Conservation (phyloP, 257 asterid genomes). For the Cruciata laevipes region DNA sequence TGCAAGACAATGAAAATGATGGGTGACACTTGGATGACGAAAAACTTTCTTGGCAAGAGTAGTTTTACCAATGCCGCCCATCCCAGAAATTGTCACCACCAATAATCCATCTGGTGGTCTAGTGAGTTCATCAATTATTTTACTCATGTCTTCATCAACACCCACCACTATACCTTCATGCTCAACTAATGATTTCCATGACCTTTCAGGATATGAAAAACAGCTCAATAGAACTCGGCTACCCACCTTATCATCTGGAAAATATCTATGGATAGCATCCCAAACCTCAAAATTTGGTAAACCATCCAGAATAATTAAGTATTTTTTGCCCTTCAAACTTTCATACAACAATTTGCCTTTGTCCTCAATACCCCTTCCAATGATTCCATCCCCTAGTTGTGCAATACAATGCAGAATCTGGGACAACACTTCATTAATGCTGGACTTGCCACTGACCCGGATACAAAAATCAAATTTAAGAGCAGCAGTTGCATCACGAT, state of each 20-base stretch:
- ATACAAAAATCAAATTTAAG: background rate
- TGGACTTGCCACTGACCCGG: background rate
- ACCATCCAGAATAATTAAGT: background rate
- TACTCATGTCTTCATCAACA: background rate
- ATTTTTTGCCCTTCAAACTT: no score
- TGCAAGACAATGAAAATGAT: background rate
- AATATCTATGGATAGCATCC: background rate
- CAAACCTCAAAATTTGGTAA: background rate
- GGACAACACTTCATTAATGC: background rate
- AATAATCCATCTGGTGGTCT: background rate
- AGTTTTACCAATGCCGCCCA: background rate
- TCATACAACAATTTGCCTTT: no score
- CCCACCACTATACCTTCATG: background rate
- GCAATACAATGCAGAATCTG: background rate
- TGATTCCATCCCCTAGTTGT: background rate
- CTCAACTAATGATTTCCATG: no score
- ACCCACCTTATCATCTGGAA: background rate
- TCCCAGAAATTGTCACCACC: background rate
- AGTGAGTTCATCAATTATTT: conserved; percentile 1
- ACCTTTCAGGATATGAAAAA: background rate
- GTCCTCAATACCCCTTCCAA: background rate
- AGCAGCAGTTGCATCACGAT: no score
- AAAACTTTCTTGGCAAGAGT: background rate
- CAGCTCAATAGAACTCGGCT: background rate
- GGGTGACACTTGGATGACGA: background rate